These are phyloP conservation scores for Starmerella lactis-condensi DNA, from an alignment of 805 yeast species.

Conservation along the genomic window DNA sequence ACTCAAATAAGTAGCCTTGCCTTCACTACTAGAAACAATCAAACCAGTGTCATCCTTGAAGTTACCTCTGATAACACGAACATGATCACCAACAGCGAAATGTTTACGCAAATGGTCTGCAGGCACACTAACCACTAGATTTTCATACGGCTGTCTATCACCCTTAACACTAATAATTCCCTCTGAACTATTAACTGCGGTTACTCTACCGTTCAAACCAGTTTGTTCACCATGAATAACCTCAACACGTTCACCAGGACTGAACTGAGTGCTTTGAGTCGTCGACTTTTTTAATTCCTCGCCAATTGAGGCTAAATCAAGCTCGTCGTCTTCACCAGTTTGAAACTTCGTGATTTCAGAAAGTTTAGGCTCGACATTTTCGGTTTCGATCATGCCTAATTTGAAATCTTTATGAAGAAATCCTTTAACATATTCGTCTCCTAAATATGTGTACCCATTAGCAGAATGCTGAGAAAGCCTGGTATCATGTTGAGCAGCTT, in stretches of 20 bases:
- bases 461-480: constrained; percentile 41
- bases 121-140: constrained; percentile 60
- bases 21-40: constrained; percentile 62
- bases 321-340: constrained; percentile 55
- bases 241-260: constrained; percentile 87
- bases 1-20: constrained; percentile 67
- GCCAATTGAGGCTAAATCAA: constrained; percentile 73
- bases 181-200: constrained; percentile 22
- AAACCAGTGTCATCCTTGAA: constrained; percentile 88
- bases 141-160: constrained; percentile 32
- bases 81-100: constrained; percentile 85
- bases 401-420: constrained; percentile 73
- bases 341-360: constrained; percentile 55
- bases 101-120: constrained; percentile 64
- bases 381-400: constrained; percentile 61
- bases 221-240: constrained; percentile 85
- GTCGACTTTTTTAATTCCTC: constrained; percentile 52
- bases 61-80: constrained; percentile 77
- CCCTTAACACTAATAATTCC: constrained; percentile 39
- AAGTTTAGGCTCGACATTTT: constrained; percentile 62
- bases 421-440: constrained; percentile 82
- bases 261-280: constrained; percentile 45
- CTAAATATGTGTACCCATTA: constrained; percentile 48
- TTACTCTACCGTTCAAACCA: constrained; percentile 66
- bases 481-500: constrained; percentile 71